phyloP scores from a whole-genome alignment of 257 asterid genomes.

The Solanum lignicaule region DNA sequence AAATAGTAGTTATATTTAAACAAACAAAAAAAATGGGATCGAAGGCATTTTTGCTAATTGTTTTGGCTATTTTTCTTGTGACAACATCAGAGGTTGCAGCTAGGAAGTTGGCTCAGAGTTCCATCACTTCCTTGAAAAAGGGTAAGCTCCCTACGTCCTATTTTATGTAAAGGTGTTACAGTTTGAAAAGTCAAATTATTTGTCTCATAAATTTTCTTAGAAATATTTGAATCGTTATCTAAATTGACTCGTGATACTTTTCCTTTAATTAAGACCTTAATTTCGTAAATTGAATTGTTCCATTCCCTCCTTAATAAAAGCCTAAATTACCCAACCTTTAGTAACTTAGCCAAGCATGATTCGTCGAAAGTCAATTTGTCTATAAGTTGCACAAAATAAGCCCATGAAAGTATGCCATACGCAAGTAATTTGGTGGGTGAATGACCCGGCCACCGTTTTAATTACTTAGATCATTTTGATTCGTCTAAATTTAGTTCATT shows the following conservation, averaged over 20 bases:
- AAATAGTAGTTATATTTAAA: background rate
- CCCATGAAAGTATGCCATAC: background rate
- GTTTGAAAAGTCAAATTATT: background rate
- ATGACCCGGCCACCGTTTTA: background rate
- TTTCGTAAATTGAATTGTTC: background rate
- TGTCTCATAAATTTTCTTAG: background rate
- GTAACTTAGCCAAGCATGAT: background rate
- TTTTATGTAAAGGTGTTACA: background rate
- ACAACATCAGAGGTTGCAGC: conserved; percentile 4
- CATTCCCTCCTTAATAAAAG: background rate
- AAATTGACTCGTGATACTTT: background rate
- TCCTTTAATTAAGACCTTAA: too few species aligned
- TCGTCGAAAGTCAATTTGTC: background rate
- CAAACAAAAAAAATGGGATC: background rate
- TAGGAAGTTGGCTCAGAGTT: conserved; percentile 1
- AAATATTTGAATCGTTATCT: background rate
- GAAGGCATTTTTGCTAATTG: background rate
- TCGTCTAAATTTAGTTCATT: background rate
- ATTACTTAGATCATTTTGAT: too few species aligned
- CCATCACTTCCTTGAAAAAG: background rate
- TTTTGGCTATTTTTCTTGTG: background rate
- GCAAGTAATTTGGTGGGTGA: background rate
- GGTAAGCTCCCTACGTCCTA: background rate
- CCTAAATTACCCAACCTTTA: background rate
- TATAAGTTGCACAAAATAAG: background rate